Conservation (phyloP, 805 yeast species). For the Lachancea dasiensis region DNA sequence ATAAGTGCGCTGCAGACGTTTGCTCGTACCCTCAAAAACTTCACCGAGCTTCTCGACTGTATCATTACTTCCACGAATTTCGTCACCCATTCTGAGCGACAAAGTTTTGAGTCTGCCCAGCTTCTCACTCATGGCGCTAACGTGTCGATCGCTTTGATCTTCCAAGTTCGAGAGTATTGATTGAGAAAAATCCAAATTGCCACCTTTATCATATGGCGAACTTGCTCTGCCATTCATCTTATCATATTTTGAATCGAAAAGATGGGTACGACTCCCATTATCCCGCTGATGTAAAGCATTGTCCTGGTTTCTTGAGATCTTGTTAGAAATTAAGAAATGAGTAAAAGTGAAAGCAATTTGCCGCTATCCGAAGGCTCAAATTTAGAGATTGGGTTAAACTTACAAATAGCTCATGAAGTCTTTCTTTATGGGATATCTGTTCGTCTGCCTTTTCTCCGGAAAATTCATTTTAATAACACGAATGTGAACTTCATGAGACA, state of each 20-base stretch:
- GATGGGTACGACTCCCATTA: slow-evolving; percentile 24
- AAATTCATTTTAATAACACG: background rate
- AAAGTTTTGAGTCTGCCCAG: slow-evolving; percentile 50
- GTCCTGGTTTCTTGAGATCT: slow-evolving; percentile 14
- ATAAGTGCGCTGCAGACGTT: slow-evolving; percentile 46
- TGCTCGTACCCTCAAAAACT: slow-evolving; percentile 42
- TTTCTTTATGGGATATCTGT: background rate
- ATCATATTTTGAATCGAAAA: slow-evolving; percentile 21
- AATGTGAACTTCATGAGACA: no score
- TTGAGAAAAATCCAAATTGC: slow-evolving; percentile 41
- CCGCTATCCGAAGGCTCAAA: background rate
- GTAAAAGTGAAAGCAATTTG: no score
- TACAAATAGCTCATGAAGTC: slow-evolving; percentile 12
- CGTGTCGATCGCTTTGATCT: slow-evolving; percentile 58
- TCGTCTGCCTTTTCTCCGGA: background rate
- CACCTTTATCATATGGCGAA: slow-evolving; percentile 39
- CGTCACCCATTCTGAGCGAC: slow-evolving; percentile 56
- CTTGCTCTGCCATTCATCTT: slow-evolving; percentile 16
- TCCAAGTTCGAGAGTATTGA: slow-evolving; percentile 54
- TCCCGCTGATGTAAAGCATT: slow-evolving; percentile 26
- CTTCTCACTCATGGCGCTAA: slow-evolving; percentile 48
- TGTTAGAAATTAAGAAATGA: background rate
- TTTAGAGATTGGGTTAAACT: background rate
- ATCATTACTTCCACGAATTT: slow-evolving; percentile 49
- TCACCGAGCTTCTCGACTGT: slow-evolving; percentile 39